A percentile compares a stretch with the other conserved stretches of the same genome.
Evolutionary conservation across 2,329 filamentous ascomycete genomes (phyloP).

Genomic region (Venturia nashicola): DNA sequence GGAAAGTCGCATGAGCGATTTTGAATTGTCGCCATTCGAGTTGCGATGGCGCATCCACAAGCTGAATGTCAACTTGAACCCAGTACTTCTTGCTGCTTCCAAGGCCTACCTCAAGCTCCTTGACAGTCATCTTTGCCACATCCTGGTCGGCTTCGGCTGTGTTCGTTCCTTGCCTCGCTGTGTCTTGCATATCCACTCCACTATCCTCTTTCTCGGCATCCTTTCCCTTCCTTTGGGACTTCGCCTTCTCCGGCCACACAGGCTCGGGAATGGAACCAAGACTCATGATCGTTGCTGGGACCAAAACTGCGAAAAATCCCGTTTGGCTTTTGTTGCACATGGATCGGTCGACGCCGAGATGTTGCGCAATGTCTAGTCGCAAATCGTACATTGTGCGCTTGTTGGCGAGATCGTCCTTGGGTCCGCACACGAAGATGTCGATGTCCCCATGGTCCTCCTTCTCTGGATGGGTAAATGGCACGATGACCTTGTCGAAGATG

Average conservation of each 20-base stretch:
- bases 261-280: background rate
- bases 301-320: background rate
- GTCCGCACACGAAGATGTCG: background rate
- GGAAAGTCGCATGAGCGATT: background rate
- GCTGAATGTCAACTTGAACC: background rate
- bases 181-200: no score
- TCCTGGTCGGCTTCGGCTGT: background rate
- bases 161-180: background rate
- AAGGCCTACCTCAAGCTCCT: background rate
- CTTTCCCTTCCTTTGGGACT: background rate
- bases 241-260: background rate
- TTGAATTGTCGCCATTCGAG: background rate
- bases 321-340: no score
- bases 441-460: background rate
- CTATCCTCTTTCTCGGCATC: no score
- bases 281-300: background rate
- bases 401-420: background rate
- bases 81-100: background rate
- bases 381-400: background rate
- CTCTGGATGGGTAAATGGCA: background rate
- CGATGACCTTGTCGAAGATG: background rate
- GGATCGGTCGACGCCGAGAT: background rate
- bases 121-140: background rate
- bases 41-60: background rate
- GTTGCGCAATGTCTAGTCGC: background rate